Evolutionary conservation across 345 rosid species (phyloP).

Genomic region (Bruguiera parviflora): DNA sequence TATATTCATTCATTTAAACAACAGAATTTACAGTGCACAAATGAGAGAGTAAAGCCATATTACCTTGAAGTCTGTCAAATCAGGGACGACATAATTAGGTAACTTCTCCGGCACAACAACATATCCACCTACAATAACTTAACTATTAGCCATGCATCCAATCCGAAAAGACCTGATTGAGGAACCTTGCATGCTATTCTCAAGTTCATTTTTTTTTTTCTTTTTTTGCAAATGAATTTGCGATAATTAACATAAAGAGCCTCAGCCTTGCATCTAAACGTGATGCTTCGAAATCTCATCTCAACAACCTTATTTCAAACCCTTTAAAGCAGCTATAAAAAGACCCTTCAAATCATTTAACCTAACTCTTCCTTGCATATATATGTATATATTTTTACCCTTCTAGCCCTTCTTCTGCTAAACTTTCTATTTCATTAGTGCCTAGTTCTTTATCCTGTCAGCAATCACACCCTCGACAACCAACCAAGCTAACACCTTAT

Average conservation of each 20-base stretch:
- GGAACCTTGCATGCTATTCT: not conserved
- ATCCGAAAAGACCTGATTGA: not conserved
- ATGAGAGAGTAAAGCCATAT: not conserved
- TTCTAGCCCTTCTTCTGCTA: too few relatives aligned
- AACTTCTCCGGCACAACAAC: constrained; percentile 71
- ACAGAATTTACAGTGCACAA: not conserved
- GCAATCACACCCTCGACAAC: not conserved
- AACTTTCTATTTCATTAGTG: too few relatives aligned
- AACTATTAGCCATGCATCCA: too few relatives aligned
- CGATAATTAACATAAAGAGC: too few relatives aligned
- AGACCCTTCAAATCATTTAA: too few relatives aligned
- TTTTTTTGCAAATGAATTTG: not conserved
- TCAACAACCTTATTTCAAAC: too few relatives aligned
- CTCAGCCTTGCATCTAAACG: too few relatives aligned
- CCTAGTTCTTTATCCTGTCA: not conserved
- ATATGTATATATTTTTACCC: too few relatives aligned
- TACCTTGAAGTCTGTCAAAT: constrained; percentile 78
- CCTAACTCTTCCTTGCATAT: too few relatives aligned
- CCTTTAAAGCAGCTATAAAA: too few relatives aligned
- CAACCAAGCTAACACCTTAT: too few relatives aligned
- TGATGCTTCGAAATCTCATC: too few relatives aligned
- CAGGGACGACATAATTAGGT: constrained; percentile 77
- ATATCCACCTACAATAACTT: constrained; percentile 58
- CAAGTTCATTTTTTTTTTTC: not conserved
- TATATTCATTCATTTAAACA: not conserved